These are phyloP conservation scores for Bruguiera hainesii DNA, from an alignment of 441 rosid species.

Conservation along the genomic window DNA sequence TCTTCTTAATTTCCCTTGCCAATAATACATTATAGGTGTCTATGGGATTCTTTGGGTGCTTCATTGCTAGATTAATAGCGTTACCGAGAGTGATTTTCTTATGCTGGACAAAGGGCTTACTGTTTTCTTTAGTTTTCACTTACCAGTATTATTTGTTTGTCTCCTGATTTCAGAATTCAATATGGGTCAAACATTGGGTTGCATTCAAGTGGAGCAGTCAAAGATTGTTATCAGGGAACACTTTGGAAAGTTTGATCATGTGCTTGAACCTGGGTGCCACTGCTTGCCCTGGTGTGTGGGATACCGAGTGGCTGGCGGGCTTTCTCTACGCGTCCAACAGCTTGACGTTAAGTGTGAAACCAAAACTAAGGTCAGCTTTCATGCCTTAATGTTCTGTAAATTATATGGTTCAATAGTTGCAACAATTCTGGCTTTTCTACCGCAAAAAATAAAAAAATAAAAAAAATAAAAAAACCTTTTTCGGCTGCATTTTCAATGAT, in stretches of 20 bases:
- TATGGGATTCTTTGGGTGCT: too few species aligned
- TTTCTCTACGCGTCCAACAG: slow-evolving; percentile 39
- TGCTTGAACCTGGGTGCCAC: slow-evolving; percentile 37
- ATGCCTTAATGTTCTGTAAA: background rate
- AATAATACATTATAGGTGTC: too few species aligned
- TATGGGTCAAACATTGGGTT: slow-evolving; percentile 39
- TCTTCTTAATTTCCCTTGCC: too few species aligned
- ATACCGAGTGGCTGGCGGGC: slow-evolving; percentile 27
- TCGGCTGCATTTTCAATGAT: too few species aligned
- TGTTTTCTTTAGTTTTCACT: too few species aligned
- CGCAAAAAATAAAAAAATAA: too few species aligned
- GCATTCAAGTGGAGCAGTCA: slow-evolving; percentile 43
- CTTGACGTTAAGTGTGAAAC: slow-evolving; percentile 63
- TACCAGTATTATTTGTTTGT: background rate
- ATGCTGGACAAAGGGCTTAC: too few species aligned
- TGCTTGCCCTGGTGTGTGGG: slow-evolving; percentile 42
- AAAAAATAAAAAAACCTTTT: too few species aligned
- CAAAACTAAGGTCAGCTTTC: slow-evolving; percentile 30
- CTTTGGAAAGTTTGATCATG: slow-evolving; percentile 39
- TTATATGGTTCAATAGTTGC: background rate
- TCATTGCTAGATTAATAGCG: too few species aligned
- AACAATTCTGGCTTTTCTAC: too few species aligned
- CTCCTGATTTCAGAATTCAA: background rate
- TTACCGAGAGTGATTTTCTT: too few species aligned
- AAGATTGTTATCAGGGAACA: slow-evolving; percentile 32